Percentiles rank a stretch among this genome's conserved stretches.
These are phyloP conservation scores for Oropetium thomaeum DNA, from an alignment of 176 grass and related monocot species.

Conservation along the genomic window DNA sequence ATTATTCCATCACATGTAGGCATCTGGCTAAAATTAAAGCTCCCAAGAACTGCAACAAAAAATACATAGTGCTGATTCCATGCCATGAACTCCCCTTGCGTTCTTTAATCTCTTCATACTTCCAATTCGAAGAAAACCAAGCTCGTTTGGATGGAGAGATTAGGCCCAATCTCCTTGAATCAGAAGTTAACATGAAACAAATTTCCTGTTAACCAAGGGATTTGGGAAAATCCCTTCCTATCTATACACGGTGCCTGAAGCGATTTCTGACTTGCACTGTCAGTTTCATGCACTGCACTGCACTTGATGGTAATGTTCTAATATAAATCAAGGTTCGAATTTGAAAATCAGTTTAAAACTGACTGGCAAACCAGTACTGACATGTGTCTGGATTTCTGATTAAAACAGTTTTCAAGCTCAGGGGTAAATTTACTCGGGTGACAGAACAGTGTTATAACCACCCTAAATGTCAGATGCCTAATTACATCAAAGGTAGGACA, in stretches of 20 bases:
- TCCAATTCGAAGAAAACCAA: no score
- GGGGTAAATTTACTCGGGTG: no score
- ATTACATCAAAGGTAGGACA: conserved; percentile 1
- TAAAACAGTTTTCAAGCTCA: neutral
- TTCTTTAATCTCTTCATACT: no score
- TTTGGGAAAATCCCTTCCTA: neutral
- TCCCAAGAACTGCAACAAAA: no score
- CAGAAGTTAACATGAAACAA: no score
- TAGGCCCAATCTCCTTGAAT: no score
- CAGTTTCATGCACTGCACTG: neutral
- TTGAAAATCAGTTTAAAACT: neutral
- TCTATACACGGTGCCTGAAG: neutral
- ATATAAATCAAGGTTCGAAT: neutral
- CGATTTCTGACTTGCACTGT: neutral
- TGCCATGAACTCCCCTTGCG: no score
- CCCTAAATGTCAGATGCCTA: neutral
- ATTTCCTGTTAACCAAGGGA: no score
- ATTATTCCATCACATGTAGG: no score
- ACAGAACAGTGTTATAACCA: neutral
- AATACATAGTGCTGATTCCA: no score
- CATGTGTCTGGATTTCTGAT: neutral
- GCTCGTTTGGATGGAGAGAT: no score
- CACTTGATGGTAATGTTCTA: neutral
- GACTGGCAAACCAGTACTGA: neutral
- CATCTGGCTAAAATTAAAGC: no score